Percentiles rank a stretch among this genome's conserved stretches.
phyloP scores from a whole-genome alignment of 108 stramenopile genomes.

The Nitzschia sp. region DNA sequence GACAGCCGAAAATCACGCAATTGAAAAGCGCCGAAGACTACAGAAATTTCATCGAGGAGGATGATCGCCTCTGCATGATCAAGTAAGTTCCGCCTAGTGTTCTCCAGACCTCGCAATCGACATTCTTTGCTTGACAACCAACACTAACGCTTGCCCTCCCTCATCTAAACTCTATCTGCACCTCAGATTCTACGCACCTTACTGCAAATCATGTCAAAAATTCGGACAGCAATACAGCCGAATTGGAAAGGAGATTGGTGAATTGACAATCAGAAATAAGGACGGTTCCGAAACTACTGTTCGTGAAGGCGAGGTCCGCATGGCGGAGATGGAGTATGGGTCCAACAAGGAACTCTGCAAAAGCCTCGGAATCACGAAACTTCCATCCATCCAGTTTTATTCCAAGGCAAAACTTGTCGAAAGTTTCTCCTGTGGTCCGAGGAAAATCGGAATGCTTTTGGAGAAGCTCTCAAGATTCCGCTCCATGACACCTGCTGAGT shows the following conservation, averaged over 20 bases:
- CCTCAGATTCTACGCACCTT: conserved; percentile 50
- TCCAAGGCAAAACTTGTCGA: conserved; percentile 9
- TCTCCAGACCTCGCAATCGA: not conserved
- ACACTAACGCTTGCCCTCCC: not conserved
- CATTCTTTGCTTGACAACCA: not conserved
- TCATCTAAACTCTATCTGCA: no score
- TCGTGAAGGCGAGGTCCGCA: conserved; percentile 43
- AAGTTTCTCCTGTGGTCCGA: conserved; percentile 37
- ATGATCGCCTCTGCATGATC: conserved; percentile 63
- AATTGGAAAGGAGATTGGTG: conserved; percentile 45
- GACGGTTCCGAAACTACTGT: conserved; percentile 15
- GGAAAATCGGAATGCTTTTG: conserved; percentile 15
- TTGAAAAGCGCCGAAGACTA: conserved; percentile 8
- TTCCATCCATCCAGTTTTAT: conserved; percentile 65
- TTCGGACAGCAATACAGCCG: conserved; percentile 52
- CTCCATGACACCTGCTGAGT: conserved; percentile 6
- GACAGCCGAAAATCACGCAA: not conserved
- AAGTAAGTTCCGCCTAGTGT: conserved; percentile 35
- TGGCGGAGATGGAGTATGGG: conserved; percentile 66
- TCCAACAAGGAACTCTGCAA: conserved; percentile 48
- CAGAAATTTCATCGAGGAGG: conserved; percentile 26
- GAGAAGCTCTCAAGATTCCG: conserved; percentile 7
- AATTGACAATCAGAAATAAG: conserved; percentile 21
- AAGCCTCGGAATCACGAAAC: conserved; percentile 55
- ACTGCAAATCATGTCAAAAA: conserved; percentile 72